phyloP scores from a whole-genome alignment of 331 rosid genomes.

The Ulmus americana region DNA sequence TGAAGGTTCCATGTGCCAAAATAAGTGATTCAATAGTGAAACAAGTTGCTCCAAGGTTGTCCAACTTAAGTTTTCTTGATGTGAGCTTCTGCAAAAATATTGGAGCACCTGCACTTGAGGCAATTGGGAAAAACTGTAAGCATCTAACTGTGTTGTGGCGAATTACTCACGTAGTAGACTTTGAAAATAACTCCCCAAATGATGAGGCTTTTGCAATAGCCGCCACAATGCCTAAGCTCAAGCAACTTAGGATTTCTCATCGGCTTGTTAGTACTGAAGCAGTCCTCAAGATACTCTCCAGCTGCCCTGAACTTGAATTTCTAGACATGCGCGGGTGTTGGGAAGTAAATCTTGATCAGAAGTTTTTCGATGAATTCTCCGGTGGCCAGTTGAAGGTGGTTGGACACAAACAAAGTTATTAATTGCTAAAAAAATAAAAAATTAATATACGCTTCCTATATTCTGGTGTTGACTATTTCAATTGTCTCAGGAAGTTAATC shows the following conservation, averaged over 20 bases:
- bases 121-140: conserved; percentile 21
- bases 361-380: conserved; percentile 3
- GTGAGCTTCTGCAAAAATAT: conserved; percentile 21
- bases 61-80: conserved; percentile 17
- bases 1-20: conserved; percentile 15
- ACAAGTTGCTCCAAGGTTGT: conserved; percentile 16
- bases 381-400: too few relatives aligned
- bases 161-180: not conserved
- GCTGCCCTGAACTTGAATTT: conserved; percentile 20
- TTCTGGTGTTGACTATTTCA: too few relatives aligned
- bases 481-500: too few relatives aligned
- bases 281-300: conserved; percentile 10
- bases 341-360: conserved; percentile 12
- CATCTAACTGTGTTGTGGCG: conserved; percentile 14
- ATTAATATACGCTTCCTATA: too few relatives aligned
- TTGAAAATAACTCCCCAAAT: conserved; percentile 8
- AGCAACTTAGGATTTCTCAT: conserved; percentile 15
- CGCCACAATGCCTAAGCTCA: conserved; percentile 26
- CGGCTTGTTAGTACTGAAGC: conserved; percentile 13
- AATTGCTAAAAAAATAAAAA: too few relatives aligned
- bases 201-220: conserved; percentile 23
- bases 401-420: too few relatives aligned
- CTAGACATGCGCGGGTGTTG: conserved; percentile 13
- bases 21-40: conserved; percentile 15
- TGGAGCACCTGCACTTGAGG: conserved; percentile 19